phyloP scores from a whole-genome alignment of 768 basidiomycete species.

The Naematelia encephala region DNA sequence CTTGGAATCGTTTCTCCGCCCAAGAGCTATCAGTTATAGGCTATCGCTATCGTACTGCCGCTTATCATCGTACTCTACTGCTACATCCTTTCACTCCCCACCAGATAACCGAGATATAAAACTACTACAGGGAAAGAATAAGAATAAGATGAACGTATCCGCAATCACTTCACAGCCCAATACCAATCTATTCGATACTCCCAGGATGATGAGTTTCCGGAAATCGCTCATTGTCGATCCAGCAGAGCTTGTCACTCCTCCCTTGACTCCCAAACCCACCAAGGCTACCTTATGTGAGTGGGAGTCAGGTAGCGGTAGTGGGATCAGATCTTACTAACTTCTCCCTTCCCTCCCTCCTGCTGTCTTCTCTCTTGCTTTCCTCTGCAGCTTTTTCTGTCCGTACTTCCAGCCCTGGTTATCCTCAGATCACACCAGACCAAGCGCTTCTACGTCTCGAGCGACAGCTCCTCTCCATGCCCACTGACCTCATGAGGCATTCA shows the following conservation, averaged over 20 bases:
- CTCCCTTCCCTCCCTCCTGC: background rate
- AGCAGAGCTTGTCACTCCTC: slow-evolving; percentile 15
- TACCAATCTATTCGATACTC: background rate
- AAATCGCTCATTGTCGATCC: slow-evolving; percentile 13
- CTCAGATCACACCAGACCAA: slow-evolving; percentile 23
- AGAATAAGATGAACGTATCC: too few species aligned
- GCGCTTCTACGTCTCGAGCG: slow-evolving; percentile 36
- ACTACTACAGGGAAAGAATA: background rate
- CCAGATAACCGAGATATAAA: background rate
- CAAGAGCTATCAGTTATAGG: background rate
- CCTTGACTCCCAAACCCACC: slow-evolving; percentile 16
- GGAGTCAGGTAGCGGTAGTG: too few species aligned
- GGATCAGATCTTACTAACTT: too few species aligned
- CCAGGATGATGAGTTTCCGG: background rate
- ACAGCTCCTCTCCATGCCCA: slow-evolving; percentile 35
- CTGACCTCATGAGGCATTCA: slow-evolving; percentile 74
- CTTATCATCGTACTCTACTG: background rate
- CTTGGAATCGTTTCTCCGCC: background rate
- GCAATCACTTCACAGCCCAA: background rate
- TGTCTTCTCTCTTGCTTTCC: background rate
- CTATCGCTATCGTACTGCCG: background rate
- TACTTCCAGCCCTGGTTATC: slow-evolving; percentile 3
- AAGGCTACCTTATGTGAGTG: slow-evolving; percentile 2
- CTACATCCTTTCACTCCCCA: background rate
- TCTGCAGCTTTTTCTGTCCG: slow-evolving; percentile 5